Evolutionary conservation across 2,329 filamentous ascomycete species (phyloP).

Genomic region (Apiospora arundinis): DNA sequence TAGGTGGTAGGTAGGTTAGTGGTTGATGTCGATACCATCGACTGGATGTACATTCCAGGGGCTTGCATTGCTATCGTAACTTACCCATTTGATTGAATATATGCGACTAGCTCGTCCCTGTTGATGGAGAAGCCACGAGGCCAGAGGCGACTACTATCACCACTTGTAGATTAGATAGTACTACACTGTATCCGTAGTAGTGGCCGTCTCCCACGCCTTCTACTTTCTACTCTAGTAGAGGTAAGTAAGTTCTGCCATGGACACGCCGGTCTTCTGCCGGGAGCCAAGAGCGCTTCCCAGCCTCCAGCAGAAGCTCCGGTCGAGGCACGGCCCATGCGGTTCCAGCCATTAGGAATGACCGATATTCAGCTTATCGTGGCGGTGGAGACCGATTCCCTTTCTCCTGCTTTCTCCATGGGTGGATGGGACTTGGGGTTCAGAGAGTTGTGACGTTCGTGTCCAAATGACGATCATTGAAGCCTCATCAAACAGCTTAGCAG

Average conservation of each 20-base stretch:
- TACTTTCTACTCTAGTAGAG: too few relatives aligned
- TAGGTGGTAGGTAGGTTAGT: neutral
- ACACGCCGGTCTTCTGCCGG: neutral
- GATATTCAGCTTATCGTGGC: constrained; percentile 14
- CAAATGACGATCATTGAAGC: constrained; percentile 13
- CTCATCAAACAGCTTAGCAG: constrained; percentile 14
- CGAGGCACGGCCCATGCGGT: neutral
- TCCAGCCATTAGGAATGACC: constrained; percentile 14
- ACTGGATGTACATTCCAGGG: neutral
- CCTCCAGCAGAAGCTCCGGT: neutral
- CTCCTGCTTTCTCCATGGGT: neutral
- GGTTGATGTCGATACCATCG: neutral
- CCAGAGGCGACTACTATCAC: neutral
- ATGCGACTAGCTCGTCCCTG: neutral
- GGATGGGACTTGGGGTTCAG: neutral
- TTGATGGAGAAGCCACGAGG: neutral
- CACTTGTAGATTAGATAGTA: too few relatives aligned
- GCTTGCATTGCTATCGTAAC: neutral
- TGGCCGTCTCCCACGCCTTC: too few relatives aligned
- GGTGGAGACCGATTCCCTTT: neutral
- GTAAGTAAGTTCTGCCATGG: too few relatives aligned
- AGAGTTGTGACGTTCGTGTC: constrained; percentile 9
- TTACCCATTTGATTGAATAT: neutral
- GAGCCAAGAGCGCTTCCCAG: neutral
- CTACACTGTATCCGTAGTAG: too few relatives aligned